phyloP scores from a whole-genome alignment of 176 grass and related monocot genomes.

The Tillandsia leiboldiana region DNA sequence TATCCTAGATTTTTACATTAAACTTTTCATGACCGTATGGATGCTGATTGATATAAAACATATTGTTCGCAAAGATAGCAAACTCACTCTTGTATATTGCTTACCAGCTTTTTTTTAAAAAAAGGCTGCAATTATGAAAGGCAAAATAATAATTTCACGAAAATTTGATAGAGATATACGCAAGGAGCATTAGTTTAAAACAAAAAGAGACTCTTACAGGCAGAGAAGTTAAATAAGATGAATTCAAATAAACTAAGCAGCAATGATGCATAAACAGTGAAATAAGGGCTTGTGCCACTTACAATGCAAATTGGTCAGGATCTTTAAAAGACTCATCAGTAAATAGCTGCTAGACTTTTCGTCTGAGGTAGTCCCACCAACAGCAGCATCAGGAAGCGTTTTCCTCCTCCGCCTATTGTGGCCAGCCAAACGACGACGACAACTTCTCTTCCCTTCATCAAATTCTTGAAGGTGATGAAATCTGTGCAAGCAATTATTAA shows the following conservation, averaged over 20 bases:
- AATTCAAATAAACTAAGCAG: too few species aligned
- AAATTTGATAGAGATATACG: too few species aligned
- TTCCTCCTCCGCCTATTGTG: conserved; percentile 92
- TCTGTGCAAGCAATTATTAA: conserved; percentile 30
- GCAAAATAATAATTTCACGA: too few species aligned
- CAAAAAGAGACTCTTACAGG: too few species aligned
- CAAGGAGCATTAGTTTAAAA: too few species aligned
- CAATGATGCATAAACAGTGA: too few species aligned
- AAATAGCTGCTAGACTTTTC: conserved; percentile 69
- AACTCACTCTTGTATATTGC: not conserved
- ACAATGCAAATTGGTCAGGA: conserved; percentile 75
- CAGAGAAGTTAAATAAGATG: too few species aligned
- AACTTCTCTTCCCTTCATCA: conserved; percentile 96
- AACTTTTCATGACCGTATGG: not conserved
- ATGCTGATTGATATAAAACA: not conserved
- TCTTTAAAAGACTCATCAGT: conserved; percentile 71
- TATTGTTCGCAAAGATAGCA: not conserved
- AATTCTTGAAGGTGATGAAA: conserved; percentile 96
- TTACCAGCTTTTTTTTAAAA: too few species aligned
- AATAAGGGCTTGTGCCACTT: conserved; percentile 13
- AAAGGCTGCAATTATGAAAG: too few species aligned
- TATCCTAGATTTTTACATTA: not conserved
- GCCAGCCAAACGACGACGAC: conserved; percentile 77
- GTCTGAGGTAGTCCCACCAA: conserved; percentile 37
- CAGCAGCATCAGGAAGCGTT: conserved; percentile 44